These are phyloP conservation scores for Kurtzmaniella quercitrusa DNA, from an alignment of 1,139 yeast species.

Conservation along the genomic window DNA sequence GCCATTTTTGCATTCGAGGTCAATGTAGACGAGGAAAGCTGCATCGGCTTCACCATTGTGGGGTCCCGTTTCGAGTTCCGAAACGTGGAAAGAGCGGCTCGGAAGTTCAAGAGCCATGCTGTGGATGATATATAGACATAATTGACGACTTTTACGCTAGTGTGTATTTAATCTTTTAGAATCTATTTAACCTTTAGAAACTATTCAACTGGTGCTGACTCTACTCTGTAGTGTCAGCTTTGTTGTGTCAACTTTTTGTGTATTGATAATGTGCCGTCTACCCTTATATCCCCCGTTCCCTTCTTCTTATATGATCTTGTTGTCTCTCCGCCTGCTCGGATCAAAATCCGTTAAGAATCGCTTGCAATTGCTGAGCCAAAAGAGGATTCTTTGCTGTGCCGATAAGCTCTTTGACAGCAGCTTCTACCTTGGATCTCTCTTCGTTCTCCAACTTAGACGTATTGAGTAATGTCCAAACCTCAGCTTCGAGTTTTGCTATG, in stretches of 20 bases:
- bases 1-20: slow-evolving; percentile 55
- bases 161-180: not conserved
- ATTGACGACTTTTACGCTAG: not conserved
- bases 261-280: too few species aligned
- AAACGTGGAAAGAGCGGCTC: slow-evolving; percentile 76
- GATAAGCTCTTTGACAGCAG: slow-evolving; percentile 1
- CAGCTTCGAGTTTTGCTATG: not conserved
- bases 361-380: slow-evolving; percentile 10
- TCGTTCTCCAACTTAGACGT: slow-evolving; percentile 4
- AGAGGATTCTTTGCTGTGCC: not conserved
- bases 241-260: too few species aligned
- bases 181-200: too few species aligned
- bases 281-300: too few species aligned
- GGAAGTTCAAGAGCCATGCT: slow-evolving; percentile 77
- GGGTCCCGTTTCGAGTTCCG: slow-evolving; percentile 80
- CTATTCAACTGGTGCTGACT: too few species aligned
- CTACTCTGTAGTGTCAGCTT: too few species aligned
- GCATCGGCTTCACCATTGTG: slow-evolving; percentile 58
- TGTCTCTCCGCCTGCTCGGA: too few species aligned
- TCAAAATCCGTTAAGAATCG: slow-evolving; percentile 12
- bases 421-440: slow-evolving; percentile 7
- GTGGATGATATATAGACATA: slow-evolving; percentile 44
- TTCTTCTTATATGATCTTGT: too few species aligned
- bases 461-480: not conserved
- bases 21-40: slow-evolving; percentile 28